Base-by-base conservation (phyloP, 768 basidiomycete species). In the Gyrodon lividus region DNA sequence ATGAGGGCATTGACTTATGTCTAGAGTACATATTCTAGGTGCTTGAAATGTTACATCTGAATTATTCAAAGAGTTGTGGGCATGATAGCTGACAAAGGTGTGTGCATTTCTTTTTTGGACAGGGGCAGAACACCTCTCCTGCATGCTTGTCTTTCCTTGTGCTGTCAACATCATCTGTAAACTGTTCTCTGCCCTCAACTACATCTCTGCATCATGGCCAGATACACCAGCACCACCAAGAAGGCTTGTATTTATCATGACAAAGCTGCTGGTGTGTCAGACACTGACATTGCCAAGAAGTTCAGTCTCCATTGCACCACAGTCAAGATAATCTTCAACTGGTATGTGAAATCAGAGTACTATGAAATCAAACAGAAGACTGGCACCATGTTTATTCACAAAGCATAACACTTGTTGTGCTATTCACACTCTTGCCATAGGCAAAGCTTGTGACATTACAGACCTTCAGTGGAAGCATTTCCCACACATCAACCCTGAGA, bases 381-480 rank as follows among this genome's bases (percentile, higher is more conserved):
- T 12, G 64, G 64, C 22, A 46, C 62, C 59, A 6, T 20, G 26
- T 10, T 51, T 55, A 41, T 40, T 66, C 13, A 47, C 48, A 6
- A 35, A 34, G n/a, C 43, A 41, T 12, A 57, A 60, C 37, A 43
- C 14, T 6, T 50, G 49, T 16, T 10, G 46, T 40, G 60, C 59
- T 6, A 12, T 42, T 16, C 50, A 50, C 12, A 43, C 50, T 19
- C 58, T 63, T 26, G 33, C 50, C 24, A 56, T 30, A 31, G 22
- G 28, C 8, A 46, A 48, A 22, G 47, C 47, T 19, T 16, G 20
- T 26, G 47, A 63, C 44, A 50, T 53, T 24, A 26, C 60, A 12
- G 57, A 63, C 14, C 59, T 64, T 41, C 59, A 57, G 38, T 17
- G 28, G 19, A 37, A 33, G 19, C 52, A 42, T 49, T 63, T 65